Evolutionary conservation across 2,329 filamentous ascomycete genomes (phyloP), one percentile per base, ranked within the genome.

Genomic region (Colletotrichum liaoningense): DNA sequence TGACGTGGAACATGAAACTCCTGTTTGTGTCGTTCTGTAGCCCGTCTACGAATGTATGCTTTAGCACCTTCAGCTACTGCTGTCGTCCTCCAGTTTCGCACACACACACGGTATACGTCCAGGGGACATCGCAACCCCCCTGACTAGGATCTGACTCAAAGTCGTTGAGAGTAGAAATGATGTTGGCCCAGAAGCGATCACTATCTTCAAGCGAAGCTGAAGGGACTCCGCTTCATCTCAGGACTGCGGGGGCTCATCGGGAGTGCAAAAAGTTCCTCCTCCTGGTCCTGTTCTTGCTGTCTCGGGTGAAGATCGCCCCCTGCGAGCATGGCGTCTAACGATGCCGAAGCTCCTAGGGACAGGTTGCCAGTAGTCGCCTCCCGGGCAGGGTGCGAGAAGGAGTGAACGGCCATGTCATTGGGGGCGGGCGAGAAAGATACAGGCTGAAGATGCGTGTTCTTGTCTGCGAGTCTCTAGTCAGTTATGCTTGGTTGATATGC

Each of bases 171-270:
- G 30, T 14, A 14, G 19, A 5, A 5, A 64, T 3, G 16, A 14
- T 33, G 8, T 9, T 33, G 16, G 8, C 7, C 52, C 11, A 19
- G 19, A 16, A 30, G 28, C 24, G 12, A 22, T 5, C 3, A 42
- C 9, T 16, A 42, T 16, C 52, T 49, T 55, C 24, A 63, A 11
- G n/a, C 55, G 30, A 89, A 83, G 77, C 89, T 91, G 79, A 98
- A 98, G 0, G 95, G 95, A 79, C 94, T 95, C 77, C 92, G 94
- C 66, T 92, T 91, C 87, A 97, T 95, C 77, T 97, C 95, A 0
- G 95, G 95, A 78, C 94, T 95, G 63, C 95, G 88, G 1, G 95
- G 95, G 78, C 94, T 96, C 84, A 98, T 91, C 1, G 94, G 95
- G 65, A 97, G 88, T 0, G 95, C 95, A 79, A 98, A 98, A 2